Conservation (phyloP, 352 stramenopile species). For the Paralagenidium karlingii region DNA sequence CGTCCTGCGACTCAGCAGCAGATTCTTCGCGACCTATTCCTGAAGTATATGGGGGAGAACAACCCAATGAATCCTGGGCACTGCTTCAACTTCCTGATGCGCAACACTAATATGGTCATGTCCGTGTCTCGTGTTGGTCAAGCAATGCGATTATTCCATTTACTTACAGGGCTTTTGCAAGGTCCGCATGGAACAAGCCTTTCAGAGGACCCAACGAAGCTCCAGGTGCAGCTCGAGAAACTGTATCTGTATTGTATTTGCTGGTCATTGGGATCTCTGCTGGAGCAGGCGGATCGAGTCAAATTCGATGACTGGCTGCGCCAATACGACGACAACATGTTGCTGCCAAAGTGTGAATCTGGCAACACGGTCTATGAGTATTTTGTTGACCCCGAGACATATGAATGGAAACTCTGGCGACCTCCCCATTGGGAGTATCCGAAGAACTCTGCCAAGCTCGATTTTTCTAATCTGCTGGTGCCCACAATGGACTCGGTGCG, state of each 20-base stretch:
- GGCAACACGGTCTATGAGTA: conserved; percentile 90
- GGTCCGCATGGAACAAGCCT: conserved; percentile 58
- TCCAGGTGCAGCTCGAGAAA: conserved; percentile 86
- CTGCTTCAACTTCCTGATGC: conserved; percentile 93
- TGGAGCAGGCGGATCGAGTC: conserved; percentile 92
- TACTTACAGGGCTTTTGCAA: conserved; percentile 88
- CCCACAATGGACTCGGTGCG: conserved; percentile 98
- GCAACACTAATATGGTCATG: conserved; percentile 91
- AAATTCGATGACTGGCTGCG: conserved; percentile 96
- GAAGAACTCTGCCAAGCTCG: conserved; percentile 76
- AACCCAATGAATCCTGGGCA: conserved; percentile 88
- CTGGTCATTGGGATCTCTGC: conserved; percentile 92
- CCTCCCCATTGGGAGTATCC: conserved; percentile 94
- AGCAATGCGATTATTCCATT: conserved; percentile 62
- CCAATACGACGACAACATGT: conserved; percentile 81
- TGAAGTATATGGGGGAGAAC: conserved; percentile 95
- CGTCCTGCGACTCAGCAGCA: conserved; percentile 75
- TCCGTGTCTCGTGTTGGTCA: conserved; percentile 86
- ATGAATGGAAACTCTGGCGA: conserved; percentile 93
- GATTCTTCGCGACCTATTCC: conserved; percentile 86
- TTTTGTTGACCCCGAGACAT: conserved; percentile 85
- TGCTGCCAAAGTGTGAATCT: conserved; percentile 87
- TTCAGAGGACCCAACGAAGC: conserved; percentile 47
- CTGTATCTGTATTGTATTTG: conserved; percentile 95
- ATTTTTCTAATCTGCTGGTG: conserved; percentile 97